Base-by-base conservation (phyloP, 1,284 basidiomycete genomes). In the Irpex rosettiformis region DNA sequence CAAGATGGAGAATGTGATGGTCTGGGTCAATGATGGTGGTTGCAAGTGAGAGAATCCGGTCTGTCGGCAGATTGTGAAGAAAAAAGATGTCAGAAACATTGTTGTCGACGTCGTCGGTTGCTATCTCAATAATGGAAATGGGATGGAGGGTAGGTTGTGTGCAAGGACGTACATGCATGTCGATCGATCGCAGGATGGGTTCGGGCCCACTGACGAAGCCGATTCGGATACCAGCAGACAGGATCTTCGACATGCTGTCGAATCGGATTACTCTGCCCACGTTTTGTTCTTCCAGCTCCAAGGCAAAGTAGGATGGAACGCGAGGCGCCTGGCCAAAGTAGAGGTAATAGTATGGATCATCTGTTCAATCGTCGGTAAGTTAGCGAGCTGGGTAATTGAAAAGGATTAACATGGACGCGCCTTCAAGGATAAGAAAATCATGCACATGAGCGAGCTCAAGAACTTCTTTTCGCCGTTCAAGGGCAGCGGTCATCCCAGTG, bases 241-340 rank as follows among this genome's bases (percentile, higher is more conserved):
- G 77, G 45, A 96, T 80, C 77, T 98, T 98, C 61, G 89, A 93
- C 62, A 97, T 80, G 69, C 89, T 92, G 71, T 96, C 94, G 70
- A 95, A 93, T 51, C 94, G 84, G 25, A 95, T 64, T 3, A 95
- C 92, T 13, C 88, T 82, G 3, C 93, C 93, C 24, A 84, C 81
- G 61, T 82, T 79, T 18, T 77, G 73, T 55, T 79, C 75, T 58
- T 82, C 77, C 2, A 71, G 77, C 69, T 96, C 93, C 47, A 95
- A 79, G 47, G 82, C 75, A 71, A 95, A 94, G 73, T 94, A 96
- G 0, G 88, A 91, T 1, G 88, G 84, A 45, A 77, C 81, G 21
- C 80, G 84, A 55, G 79, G 81, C 58, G 76, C 81, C 67, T 76
- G 78, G 62, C 90, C 86, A 59, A 85, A 89, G 74, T 89, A 91